Conservation (phyloP, 2,329 filamentous ascomycete species). For the Anisogramma anomala region DNA sequence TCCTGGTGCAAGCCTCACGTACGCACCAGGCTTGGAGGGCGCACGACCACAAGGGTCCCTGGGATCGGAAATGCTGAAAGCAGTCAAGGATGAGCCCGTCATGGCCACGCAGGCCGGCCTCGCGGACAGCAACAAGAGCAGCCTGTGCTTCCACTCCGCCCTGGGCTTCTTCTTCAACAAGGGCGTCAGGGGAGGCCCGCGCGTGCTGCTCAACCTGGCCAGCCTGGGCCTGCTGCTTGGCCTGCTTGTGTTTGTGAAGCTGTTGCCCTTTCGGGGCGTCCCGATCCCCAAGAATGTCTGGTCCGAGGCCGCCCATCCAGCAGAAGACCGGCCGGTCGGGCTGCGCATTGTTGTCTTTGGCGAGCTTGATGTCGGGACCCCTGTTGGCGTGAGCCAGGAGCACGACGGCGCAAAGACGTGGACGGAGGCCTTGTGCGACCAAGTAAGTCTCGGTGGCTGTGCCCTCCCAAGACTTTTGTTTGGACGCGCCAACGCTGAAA, state of each 20-base stretch:
- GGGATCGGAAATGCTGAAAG: slow-evolving; percentile 4
- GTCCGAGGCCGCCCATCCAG: too few relatives aligned
- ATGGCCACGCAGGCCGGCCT: slow-evolving; percentile 8
- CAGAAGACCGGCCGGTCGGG: slow-evolving; percentile 18
- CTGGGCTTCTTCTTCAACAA: slow-evolving; percentile 21
- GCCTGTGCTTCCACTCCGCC: slow-evolving; percentile 12
- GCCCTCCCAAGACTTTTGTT: background rate
- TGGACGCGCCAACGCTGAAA: background rate
- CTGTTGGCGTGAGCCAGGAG: slow-evolving; percentile 16
- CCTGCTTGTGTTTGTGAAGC: slow-evolving; percentile 17
- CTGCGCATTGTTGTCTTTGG: slow-evolving; percentile 42
- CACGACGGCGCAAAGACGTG: slow-evolving; percentile 25
- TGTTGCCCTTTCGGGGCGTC: slow-evolving; percentile 16
- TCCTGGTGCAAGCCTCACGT: too few relatives aligned
- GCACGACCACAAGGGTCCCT: background rate
- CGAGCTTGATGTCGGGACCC: slow-evolving; percentile 34
- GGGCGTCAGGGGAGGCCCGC: slow-evolving; percentile 21
- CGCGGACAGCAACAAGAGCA: background rate
- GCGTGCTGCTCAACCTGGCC: slow-evolving; percentile 19
- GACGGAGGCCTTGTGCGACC: slow-evolving; percentile 37
- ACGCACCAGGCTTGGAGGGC: background rate
- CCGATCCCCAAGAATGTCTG: slow-evolving; percentile 12
- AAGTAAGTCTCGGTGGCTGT: slow-evolving; percentile 25
- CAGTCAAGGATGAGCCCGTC: background rate
- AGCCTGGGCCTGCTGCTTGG: slow-evolving; percentile 15